These are phyloP conservation scores for Mycosarcoma mackinlayi DNA, from an alignment of 1,284 basidiomycete species.

Conservation along the genomic window DNA sequence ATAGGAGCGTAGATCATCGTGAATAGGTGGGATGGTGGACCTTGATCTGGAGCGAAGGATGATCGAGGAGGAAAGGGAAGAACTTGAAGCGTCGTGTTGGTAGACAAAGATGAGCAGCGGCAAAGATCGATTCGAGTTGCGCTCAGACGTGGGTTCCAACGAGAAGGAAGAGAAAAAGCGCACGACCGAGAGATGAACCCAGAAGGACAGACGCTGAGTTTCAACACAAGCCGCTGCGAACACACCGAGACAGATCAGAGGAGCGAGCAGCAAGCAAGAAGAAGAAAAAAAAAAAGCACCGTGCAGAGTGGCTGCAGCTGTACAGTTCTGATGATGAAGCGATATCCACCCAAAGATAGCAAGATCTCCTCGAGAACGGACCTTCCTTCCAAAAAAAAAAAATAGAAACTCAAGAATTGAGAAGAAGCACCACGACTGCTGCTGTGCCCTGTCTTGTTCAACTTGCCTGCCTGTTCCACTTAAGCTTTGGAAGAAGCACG, in stretches of 20 bases:
- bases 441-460: not conserved
- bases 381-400: slow-evolving; percentile 13
- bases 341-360: slow-evolving; percentile 20
- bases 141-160: not conserved
- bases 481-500: slow-evolving; percentile 5
- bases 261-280: too few relatives aligned
- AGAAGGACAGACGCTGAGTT: too few relatives aligned
- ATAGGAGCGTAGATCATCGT: slow-evolving; percentile 60
- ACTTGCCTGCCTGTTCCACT: too few relatives aligned
- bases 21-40: slow-evolving; percentile 4
- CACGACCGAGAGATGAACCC: too few relatives aligned
- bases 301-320: not conserved
- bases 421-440: not conserved
- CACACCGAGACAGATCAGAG: slow-evolving; percentile 1
- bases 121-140: slow-evolving; percentile 7
- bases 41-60: slow-evolving; percentile 9
- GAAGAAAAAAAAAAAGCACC: slow-evolving; percentile 1
- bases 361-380: slow-evolving; percentile 36
- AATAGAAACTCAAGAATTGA: slow-evolving; percentile 7
- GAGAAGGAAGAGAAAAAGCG: not conserved
- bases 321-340: slow-evolving; percentile 13
- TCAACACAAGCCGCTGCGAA: not conserved
- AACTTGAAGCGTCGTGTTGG: slow-evolving; percentile 4
- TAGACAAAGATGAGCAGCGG: not conserved
- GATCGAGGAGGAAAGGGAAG: slow-evolving; percentile 6